Evolutionary conservation across 192 early-diverging fungal genomes (phyloP).

Genomic region (Backusella tuberculispora): DNA sequence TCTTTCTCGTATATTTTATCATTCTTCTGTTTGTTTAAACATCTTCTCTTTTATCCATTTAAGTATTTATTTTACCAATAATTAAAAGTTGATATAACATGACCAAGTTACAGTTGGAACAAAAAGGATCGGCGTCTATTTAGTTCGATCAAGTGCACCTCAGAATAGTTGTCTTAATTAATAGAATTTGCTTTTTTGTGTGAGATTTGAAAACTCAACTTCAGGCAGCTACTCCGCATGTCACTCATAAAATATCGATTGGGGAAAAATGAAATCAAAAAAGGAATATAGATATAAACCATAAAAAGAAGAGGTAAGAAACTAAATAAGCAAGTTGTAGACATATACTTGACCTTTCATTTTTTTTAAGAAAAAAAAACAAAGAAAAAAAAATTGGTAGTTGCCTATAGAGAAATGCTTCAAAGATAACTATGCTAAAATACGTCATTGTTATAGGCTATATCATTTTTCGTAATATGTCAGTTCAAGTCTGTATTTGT

Average conservation of each 20-base stretch:
- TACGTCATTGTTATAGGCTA: too few relatives aligned
- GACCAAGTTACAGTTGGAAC: not conserved
- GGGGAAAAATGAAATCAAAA: not conserved
- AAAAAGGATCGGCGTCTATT: not conserved
- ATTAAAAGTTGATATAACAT: not conserved
- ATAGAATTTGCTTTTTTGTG: not conserved
- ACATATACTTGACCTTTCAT: too few relatives aligned
- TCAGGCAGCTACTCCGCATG: not conserved
- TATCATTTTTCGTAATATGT: too few relatives aligned
- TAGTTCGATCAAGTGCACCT: not conserved
- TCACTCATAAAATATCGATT: not conserved
- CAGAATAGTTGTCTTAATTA: not conserved
- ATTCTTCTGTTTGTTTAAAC: not conserved
- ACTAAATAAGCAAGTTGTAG: too few relatives aligned
- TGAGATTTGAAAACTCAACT: not conserved
- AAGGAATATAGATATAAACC: not conserved
- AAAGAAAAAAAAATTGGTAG: too few relatives aligned
- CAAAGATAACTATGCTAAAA: too few relatives aligned
- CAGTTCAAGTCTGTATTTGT: too few relatives aligned
- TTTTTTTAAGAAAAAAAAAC: too few relatives aligned
- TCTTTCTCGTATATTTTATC: too few relatives aligned
- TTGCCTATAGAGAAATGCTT: too few relatives aligned
- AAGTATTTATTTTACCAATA: not conserved
- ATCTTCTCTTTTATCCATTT: not conserved
- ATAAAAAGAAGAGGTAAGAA: not conserved